Percentiles rank a stretch among this genome's conserved stretches.
Evolutionary conservation across 23 red algal species (phyloP).

Genomic region (Gracilaria caudata): DNA sequence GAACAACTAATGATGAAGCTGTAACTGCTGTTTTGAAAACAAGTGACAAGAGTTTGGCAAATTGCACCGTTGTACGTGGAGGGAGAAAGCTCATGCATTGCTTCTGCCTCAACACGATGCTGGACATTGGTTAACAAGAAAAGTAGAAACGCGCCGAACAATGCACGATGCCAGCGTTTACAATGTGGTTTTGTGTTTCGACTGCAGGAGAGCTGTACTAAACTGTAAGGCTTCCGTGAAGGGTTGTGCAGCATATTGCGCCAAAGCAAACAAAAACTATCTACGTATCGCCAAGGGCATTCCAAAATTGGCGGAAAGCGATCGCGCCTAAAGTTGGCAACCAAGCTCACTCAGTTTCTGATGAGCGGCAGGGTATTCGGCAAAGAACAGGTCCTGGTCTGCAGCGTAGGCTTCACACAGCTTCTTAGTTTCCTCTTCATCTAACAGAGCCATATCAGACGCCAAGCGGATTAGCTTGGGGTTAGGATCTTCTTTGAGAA

Average conservation of each 20-base stretch:
- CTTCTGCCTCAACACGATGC: not conserved
- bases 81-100: not conserved
- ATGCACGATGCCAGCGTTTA: not conserved
- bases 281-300: too few species aligned
- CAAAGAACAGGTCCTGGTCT: conserved; percentile 89
- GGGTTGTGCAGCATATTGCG: too few species aligned
- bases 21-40: not conserved
- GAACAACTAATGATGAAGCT: not conserved
- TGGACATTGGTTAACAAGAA: not conserved
- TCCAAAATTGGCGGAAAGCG: too few species aligned
- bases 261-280: too few species aligned
- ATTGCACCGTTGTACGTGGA: not conserved
- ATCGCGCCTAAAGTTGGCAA: not conserved
- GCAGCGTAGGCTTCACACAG: conserved; percentile 81
- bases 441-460: conserved; percentile 81
- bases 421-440: conserved; percentile 69
- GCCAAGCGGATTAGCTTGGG: conserved; percentile 79
- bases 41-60: too few species aligned
- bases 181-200: not conserved
- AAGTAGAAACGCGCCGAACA: not conserved
- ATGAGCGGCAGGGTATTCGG: conserved; percentile 83
- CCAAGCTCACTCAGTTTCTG: conserved; percentile 95
- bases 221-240: not conserved
- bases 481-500: conserved; percentile 80
- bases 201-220: not conserved